Base-by-base conservation (phyloP, 805 yeast species). In the Scheffersomyces coipomensis region DNA sequence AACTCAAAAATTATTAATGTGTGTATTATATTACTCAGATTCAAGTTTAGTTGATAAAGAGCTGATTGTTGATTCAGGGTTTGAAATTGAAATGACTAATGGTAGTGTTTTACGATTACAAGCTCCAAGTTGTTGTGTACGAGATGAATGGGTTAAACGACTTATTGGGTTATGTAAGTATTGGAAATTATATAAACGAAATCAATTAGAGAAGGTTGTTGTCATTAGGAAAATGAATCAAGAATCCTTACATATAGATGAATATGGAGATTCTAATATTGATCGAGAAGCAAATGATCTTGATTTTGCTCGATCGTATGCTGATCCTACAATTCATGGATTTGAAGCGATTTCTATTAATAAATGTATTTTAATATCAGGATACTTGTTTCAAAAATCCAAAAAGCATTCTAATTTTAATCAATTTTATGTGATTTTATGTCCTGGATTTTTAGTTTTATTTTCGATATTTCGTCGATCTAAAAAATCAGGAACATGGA, bases 121-220 rank as follows among this genome's bases (percentile, higher is more conserved):
- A 40, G 88, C 93, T 0, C 77, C 80, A 2, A 65, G 67, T 43
- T 47, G 64, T 13, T 25, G 23, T 0, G 51, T 73, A 0, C 66
- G 91, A 34, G 76, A 79, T 47, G 76, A 75, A 45, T 90, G 97
- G 98, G 69, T 83, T 0, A n/a, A 18, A 0, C 60, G 78, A 37
- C 60, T 90, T 24, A 45, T 40, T 0, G 60, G 62, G 4, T 49
- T 83, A 15, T 51, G 52, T 7, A 44, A 43, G 2, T 90, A 83
- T 55, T 90, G 97, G 97, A 64, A 53, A 17, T 42, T 52, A 9
- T 66, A 79, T 35, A 60, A 56, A 19, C 50, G 49, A 1, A 68
- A 71, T 8, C 83, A 79, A 40, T 38, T 71, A 8, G 34, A 52
- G 3, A 53, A 68, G 2, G 42, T 72, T 34, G 49, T 68, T 34